phyloP scores from a whole-genome alignment of 768 basidiomycete genomes.

The Kwoniella heveanensis region DNA sequence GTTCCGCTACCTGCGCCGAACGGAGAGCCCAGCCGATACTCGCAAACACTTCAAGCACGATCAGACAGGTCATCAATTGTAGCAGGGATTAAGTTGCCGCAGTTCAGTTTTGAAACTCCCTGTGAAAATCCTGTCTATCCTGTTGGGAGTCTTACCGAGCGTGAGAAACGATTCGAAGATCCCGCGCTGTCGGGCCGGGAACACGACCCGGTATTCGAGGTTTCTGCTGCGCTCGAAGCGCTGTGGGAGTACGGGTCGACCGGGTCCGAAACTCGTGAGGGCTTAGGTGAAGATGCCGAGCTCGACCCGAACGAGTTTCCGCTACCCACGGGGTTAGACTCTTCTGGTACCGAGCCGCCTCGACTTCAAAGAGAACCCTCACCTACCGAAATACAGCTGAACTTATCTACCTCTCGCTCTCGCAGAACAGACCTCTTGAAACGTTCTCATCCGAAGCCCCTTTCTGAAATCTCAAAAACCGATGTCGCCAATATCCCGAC shows the following conservation, averaged over 20 bases:
- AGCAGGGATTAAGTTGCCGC: no score
- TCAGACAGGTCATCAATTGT: no score
- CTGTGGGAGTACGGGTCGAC: constrained; percentile 25
- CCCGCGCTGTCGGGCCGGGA: background rate
- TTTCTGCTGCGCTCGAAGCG: constrained; percentile 21
- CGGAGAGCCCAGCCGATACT: constrained; percentile 14
- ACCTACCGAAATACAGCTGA: no score
- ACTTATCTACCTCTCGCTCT: no score
- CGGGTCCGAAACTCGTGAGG: background rate
- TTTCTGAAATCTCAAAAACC: no score
- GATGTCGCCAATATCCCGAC: no score
- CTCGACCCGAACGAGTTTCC: constrained; percentile 15
- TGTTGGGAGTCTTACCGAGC: background rate
- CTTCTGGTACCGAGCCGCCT: background rate
- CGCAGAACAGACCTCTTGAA: no score
- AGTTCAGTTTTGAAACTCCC: no score
- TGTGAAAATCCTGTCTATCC: no score
- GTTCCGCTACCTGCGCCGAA: constrained; percentile 16
- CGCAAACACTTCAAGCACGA: background rate
- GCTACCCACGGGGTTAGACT: constrained; percentile 5
- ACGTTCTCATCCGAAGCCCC: no score
- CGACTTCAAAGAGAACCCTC: background rate
- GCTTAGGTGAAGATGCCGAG: constrained; percentile 5
- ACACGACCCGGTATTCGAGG: background rate
- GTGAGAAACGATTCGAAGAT: constrained; percentile 1